Evolutionary conservation across 176 grass and related monocot species (phyloP).

Genomic region (Oryza longistaminata): DNA sequence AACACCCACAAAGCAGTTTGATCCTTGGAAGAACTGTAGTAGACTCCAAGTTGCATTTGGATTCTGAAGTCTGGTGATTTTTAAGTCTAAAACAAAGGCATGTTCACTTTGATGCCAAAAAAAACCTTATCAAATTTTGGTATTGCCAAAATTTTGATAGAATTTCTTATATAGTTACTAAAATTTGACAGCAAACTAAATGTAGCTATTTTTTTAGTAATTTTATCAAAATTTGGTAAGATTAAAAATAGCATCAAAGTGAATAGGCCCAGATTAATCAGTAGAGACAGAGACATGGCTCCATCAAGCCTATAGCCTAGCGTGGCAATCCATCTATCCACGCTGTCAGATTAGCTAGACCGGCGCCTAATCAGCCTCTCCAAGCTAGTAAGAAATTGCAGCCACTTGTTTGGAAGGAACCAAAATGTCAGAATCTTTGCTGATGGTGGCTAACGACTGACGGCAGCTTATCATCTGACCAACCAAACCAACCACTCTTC

Average conservation of each 20-base stretch:
- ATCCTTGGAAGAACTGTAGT: not conserved
- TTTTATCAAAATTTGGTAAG: no score
- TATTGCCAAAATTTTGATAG: no score
- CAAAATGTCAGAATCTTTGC: conserved; percentile 29
- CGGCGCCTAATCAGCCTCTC: conserved; percentile 21
- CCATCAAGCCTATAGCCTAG: no score
- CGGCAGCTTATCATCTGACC: conserved; percentile 20
- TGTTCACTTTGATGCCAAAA: no score
- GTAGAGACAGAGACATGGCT: conserved; percentile 16
- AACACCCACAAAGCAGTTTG: not conserved
- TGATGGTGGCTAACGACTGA: conserved; percentile 24
- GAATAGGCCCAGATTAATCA: no score
- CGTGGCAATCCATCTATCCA: not conserved
- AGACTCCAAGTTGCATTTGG: conserved; percentile 14
- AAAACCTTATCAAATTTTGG: no score
- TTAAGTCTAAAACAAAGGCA: not conserved
- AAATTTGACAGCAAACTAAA: no score
- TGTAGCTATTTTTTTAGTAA: no score
- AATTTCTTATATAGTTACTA: no score
- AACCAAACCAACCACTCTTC: not conserved
- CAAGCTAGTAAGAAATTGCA: conserved; percentile 2
- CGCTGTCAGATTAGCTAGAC: conserved; percentile 21
- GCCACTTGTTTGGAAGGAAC: conserved; percentile 4
- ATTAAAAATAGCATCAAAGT: no score
- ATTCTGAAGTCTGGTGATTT: not conserved